A percentile compares a stretch with the other conserved stretches of the same genome.
Evolutionary conservation across 2,329 filamentous ascomycete species (phyloP).

Genomic region (Mariannaea sp.): DNA sequence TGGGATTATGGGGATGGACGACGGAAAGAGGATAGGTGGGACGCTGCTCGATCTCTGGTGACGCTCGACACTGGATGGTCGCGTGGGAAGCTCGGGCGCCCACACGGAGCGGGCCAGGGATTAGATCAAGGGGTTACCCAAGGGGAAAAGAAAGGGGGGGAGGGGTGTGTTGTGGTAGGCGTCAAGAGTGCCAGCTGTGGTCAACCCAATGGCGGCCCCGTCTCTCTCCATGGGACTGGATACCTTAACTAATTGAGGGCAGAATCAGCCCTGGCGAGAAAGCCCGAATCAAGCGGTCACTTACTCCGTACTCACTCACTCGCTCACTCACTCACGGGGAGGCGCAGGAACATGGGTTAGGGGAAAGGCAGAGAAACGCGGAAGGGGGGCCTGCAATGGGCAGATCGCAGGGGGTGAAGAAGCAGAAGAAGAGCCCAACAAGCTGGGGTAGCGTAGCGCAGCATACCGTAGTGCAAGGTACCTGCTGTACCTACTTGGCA

Average conservation of each 20-base stretch:
- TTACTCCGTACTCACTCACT: too few species aligned
- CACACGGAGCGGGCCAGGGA: slow-evolving; percentile 18
- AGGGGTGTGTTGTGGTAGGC: slow-evolving; percentile 7
- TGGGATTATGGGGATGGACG: slow-evolving; percentile 15
- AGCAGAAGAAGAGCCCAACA: slow-evolving; percentile 19
- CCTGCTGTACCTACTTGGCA: too few species aligned
- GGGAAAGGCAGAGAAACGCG: slow-evolving; percentile 21
- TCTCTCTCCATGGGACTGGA: too few species aligned
- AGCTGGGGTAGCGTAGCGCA: slow-evolving; percentile 15
- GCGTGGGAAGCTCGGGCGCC: slow-evolving; percentile 22
- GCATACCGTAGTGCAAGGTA: too few species aligned
- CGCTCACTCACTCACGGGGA: too few species aligned
- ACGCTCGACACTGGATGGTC: slow-evolving; percentile 18
- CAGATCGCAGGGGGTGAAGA: slow-evolving; percentile 30
- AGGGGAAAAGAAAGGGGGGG: too few species aligned
- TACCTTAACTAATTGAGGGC: neutral
- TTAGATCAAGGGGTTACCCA: slow-evolving; percentile 3
- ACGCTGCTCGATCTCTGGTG: slow-evolving; percentile 17
- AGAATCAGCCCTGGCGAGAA: neutral
- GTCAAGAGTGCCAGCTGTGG: neutral
- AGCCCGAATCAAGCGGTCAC: slow-evolving; percentile 22
- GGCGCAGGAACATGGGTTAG: slow-evolving; percentile 33
- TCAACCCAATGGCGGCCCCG: too few species aligned
- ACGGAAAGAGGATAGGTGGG: slow-evolving; percentile 19
- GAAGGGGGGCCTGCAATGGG: slow-evolving; percentile 29